Percentiles rank a stretch among this genome's conserved stretches.
Evolutionary conservation across 306 rosid species (phyloP).

Genomic region (Medicago ruthenica): DNA sequence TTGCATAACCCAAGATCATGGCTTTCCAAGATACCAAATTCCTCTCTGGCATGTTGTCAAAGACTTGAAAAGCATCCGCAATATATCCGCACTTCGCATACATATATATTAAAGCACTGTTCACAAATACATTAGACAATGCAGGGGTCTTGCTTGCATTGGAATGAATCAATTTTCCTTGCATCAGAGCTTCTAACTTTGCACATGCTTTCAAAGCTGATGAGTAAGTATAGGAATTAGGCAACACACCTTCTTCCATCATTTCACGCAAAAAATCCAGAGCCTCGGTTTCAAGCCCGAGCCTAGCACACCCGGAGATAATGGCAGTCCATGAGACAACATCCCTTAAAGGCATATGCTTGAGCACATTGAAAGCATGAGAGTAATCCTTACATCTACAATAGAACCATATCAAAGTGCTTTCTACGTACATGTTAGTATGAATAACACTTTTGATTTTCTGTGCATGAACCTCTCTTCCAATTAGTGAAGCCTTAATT

Average conservation of each 20-base stretch:
- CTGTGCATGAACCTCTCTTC: slow-evolving; percentile 89
- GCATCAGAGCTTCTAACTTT: slow-evolving; percentile 57
- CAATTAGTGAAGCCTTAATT: slow-evolving; percentile 54
- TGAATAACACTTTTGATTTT: slow-evolving; percentile 55
- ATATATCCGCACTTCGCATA: slow-evolving; percentile 83
- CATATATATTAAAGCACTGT: slow-evolving; percentile 82
- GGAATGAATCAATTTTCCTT: slow-evolving; percentile 78
- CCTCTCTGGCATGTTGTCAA: slow-evolving; percentile 80
- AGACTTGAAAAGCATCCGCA: slow-evolving; percentile 76
- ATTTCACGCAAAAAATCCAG: slow-evolving; percentile 69
- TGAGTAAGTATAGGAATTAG: slow-evolving; percentile 82
- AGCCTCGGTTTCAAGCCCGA: slow-evolving; percentile 78
- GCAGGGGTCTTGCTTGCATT: slow-evolving; percentile 77
- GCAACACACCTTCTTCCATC: slow-evolving; percentile 83
- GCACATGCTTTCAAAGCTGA: slow-evolving; percentile 91
- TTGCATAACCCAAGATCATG: slow-evolving; percentile 84
- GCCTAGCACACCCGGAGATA: slow-evolving; percentile 77
- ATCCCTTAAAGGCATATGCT: slow-evolving; percentile 75
- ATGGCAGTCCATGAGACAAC: slow-evolving; percentile 96
- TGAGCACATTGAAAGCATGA: slow-evolving; percentile 70
- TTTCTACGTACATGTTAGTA: slow-evolving; percentile 62
- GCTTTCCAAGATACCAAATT: slow-evolving; percentile 89
- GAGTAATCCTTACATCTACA: slow-evolving; percentile 74
- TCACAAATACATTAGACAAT: slow-evolving; percentile 76
- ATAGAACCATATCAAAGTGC: slow-evolving; percentile 92